These are phyloP conservation scores for Phoma sp. DNA, from an alignment of 2,329 filamentous ascomycete genomes.

Conservation along the genomic window DNA sequence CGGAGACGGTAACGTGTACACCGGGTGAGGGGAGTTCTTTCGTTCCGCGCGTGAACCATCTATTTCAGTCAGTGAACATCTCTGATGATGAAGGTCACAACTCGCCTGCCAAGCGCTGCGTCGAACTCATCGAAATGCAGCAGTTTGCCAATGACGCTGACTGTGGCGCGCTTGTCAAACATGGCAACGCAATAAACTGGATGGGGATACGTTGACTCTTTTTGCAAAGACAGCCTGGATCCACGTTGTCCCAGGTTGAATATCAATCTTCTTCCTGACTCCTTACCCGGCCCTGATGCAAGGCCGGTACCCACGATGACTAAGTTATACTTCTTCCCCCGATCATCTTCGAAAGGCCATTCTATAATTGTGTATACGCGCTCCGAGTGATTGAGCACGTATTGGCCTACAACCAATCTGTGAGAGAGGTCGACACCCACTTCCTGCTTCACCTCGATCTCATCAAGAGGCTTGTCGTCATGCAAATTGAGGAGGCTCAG, in stretches of 20 bases:
- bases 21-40: conserved; percentile 58
- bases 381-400: conserved; percentile 64
- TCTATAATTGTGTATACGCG: conserved; percentile 68
- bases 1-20: conserved; percentile 57
- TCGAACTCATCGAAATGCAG: conserved; percentile 41
- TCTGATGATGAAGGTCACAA: background rate
- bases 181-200: conserved; percentile 44
- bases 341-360: conserved; percentile 67
- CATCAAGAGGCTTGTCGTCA: conserved; percentile 26
- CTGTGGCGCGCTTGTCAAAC: conserved; percentile 32
- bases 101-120: conserved; percentile 29
- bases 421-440: conserved; percentile 37
- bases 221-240: conserved; percentile 62
- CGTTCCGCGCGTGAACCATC: conserved; percentile 51
- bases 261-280: conserved; percentile 40
- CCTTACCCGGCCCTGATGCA: conserved; percentile 21
- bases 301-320: conserved; percentile 65
- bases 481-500: conserved; percentile 38
- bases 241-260: conserved; percentile 35
- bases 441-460: conserved; percentile 35
- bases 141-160: conserved; percentile 37
- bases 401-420: conserved; percentile 58
- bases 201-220: conserved; percentile 39
- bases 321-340: conserved; percentile 66
- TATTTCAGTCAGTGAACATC: conserved; percentile 20